Evolutionary conservation across 768 basidiomycete genomes (phyloP), one percentile per base, ranked within the genome.

Genomic region (Brasilioporus rufonigricans): DNA sequence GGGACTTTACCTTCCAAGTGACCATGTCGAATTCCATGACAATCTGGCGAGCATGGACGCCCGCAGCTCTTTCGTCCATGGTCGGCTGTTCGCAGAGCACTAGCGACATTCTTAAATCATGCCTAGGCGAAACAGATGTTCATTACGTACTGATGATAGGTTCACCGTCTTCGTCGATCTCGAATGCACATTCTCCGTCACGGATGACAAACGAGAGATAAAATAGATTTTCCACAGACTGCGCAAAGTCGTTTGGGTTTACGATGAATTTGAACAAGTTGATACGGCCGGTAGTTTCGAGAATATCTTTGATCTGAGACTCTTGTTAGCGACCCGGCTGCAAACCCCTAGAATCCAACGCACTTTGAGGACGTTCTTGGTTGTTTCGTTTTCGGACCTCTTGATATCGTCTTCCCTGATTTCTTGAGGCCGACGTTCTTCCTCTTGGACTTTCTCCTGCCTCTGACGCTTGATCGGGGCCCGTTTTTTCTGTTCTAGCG

Each of bases 171-270:
- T 82, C 76, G 31, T 80, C 75, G 7, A 81, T 79, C 59, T 93
- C 87, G 27, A 91, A 76, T 12, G 87, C 86, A 55, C 86, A 91
- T 64, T 83, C 81, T 3, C 89, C 93, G 59, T 95, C 91, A 29
- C 89, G 81, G 44, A 97, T 89, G 57, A 97, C 78, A 74, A 99
- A 98, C 0, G 92, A 93, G 2, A 96, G 78, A 65, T 97, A 94
- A 69, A 99, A 98, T 23, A 96, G 76, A 68, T 99, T 99, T 73
- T 99, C 97, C 14, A 98, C 93, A 0, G 91, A 92, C 67, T 99
- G 96, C 0, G 87, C 89, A 65, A 92, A 99, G 63, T 89, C 85
- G 27, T 86, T 72, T 13, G 97, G 97, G 66, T 99, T 96, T 58
- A 97, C 77, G 50, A 98, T 78, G 65, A 98, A 89, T 56, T 79